Conservation (phyloP, 2,329 filamentous ascomycete genomes). For the Penicillium sp. region DNA sequence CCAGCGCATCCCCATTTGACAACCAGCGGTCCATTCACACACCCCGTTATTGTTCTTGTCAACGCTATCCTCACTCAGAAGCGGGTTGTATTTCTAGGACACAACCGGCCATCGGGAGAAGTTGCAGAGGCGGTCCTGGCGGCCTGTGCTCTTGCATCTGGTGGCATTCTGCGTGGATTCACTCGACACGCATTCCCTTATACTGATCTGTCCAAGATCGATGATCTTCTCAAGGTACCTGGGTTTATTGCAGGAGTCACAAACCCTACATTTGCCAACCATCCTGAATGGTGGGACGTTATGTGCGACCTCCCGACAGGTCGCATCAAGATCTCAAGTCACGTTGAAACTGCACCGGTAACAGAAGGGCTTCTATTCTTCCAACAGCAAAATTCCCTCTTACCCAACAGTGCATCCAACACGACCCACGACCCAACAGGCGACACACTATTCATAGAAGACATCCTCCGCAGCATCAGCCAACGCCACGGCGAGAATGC, state of each 20-base stretch:
- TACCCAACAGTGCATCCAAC: slow-evolving; percentile 28
- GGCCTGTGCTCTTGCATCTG: slow-evolving; percentile 91
- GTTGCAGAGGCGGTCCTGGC: slow-evolving; percentile 97
- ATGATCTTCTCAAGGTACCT: slow-evolving; percentile 91
- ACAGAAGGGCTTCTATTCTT: slow-evolving; percentile 88
- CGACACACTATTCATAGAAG: slow-evolving; percentile 84
- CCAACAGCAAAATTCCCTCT: slow-evolving; percentile 63
- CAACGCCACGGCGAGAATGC: slow-evolving; percentile 86
- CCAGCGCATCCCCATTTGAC: slow-evolving; percentile 86
- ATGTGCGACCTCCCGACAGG: slow-evolving; percentile 90
- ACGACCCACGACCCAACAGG: slow-evolving; percentile 69
- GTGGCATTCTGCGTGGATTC: slow-evolving; percentile 88
- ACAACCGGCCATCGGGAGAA: slow-evolving; percentile 92
- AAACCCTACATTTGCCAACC: slow-evolving; percentile 91
- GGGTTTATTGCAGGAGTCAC: slow-evolving; percentile 98
- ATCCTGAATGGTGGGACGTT: slow-evolving; percentile 97
- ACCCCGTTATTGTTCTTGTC: slow-evolving; percentile 90
- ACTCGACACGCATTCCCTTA: slow-evolving; percentile 96
- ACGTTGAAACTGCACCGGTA: slow-evolving; percentile 74
- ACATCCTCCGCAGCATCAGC: slow-evolving; percentile 78
- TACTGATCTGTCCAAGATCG: slow-evolving; percentile 95
- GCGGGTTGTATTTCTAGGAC: slow-evolving; percentile 89
- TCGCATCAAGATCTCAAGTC: slow-evolving; percentile 88
- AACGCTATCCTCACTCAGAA: slow-evolving; percentile 97
- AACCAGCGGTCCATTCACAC: slow-evolving; percentile 83